Evolutionary conservation across 2,329 filamentous ascomycete genomes (phyloP).

Genomic region (Gliomastix tumulicola): DNA sequence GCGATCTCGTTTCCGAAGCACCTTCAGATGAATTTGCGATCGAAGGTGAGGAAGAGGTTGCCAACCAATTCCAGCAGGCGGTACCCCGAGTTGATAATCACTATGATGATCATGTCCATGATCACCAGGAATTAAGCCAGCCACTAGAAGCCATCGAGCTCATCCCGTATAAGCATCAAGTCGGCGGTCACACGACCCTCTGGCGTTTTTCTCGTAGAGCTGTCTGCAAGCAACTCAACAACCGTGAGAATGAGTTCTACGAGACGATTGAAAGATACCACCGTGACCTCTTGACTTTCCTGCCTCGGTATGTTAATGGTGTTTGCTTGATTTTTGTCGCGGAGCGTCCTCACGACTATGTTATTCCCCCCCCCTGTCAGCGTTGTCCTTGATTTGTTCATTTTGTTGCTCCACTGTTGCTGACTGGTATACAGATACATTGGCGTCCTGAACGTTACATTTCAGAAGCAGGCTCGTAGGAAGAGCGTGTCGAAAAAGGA

Average conservation of each 20-base stretch:
- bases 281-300: conserved; percentile 80
- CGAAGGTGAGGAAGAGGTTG: conserved; percentile 34
- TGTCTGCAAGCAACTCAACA: conserved; percentile 97
- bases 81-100: conserved; percentile 28
- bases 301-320: conserved; percentile 62
- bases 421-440: conserved; percentile 63
- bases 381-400: no score
- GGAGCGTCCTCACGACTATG: background rate
- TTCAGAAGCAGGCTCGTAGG: conserved; percentile 72
- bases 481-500: conserved; percentile 49
- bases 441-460: conserved; percentile 92
- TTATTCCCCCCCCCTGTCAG: background rate
- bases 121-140: conserved; percentile 39
- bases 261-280: conserved; percentile 90
- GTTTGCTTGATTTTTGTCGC: conserved; percentile 6
- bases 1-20: conserved; percentile 22
- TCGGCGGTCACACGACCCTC: conserved; percentile 91
- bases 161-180: conserved; percentile 95
- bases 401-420: background rate
- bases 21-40: conserved; percentile 31
- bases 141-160: conserved; percentile 89
- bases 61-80: conserved; percentile 18
- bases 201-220: conserved; percentile 93
- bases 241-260: conserved; percentile 97
- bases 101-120: conserved; percentile 41